A percentile compares a stretch with the other conserved stretches of the same genome.
Evolutionary conservation across 2,329 filamentous ascomycete species (phyloP).

Genomic region (Cladorrhinum sp.): DNA sequence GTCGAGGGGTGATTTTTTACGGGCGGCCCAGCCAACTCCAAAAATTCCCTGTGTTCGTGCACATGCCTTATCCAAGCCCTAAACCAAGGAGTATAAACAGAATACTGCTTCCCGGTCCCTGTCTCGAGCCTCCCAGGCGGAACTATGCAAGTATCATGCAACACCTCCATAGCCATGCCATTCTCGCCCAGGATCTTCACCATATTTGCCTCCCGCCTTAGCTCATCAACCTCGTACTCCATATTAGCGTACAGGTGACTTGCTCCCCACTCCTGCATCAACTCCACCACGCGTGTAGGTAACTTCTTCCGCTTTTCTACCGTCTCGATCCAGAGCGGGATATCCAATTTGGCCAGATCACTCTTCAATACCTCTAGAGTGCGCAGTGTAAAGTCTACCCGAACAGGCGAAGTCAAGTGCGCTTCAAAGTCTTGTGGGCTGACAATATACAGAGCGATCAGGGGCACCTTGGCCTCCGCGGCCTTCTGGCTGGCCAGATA

Average conservation of each 20-base stretch:
- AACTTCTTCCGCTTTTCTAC: conserved; percentile 64
- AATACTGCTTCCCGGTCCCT: conserved; percentile 72
- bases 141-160: conserved; percentile 82
- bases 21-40: conserved; percentile 61
- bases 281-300: conserved; percentile 57
- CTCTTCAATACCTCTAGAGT: conserved; percentile 62
- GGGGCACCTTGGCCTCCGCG: conserved; percentile 46
- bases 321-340: conserved; percentile 75
- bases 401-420: conserved; percentile 67
- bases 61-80: conserved; percentile 71
- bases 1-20: conserved; percentile 47
- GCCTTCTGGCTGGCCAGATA: conserved; percentile 59
- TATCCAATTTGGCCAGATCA: conserved; percentile 67
- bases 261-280: conserved; percentile 69
- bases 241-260: conserved; percentile 78
- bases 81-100: conserved; percentile 83
- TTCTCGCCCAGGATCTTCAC: conserved; percentile 58
- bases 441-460: conserved; percentile 75
- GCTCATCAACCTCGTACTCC: conserved; percentile 89
- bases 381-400: conserved; percentile 79
- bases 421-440: conserved; percentile 84
- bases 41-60: conserved; percentile 64
- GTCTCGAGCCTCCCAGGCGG: conserved; percentile 66
- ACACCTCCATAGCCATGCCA: conserved; percentile 65
- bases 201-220: conserved; percentile 70